Conservation (phyloP, 768 basidiomycete genomes). For the Leccinum subgranulosum region DNA sequence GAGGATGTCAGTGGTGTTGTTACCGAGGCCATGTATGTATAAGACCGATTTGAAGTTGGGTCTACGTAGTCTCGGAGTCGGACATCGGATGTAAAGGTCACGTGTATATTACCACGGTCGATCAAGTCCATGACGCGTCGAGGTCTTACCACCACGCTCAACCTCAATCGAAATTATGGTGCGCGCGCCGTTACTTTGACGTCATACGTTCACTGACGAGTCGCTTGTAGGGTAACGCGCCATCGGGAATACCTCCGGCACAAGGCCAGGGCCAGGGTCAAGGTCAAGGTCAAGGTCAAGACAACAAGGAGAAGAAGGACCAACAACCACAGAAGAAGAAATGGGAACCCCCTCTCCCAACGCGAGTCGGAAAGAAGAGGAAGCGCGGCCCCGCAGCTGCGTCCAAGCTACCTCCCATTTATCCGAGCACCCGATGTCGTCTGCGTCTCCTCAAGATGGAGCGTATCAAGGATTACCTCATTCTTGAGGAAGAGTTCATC, state of each 20-base stretch:
- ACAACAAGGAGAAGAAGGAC: constrained; percentile 46
- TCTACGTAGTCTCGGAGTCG: background rate
- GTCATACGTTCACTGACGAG: constrained; percentile 2
- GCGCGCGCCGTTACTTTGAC: background rate
- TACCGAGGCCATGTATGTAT: constrained; percentile 24
- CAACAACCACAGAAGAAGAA: constrained; percentile 72
- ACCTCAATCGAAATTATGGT: constrained; percentile 23
- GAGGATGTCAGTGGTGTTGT: constrained; percentile 54
- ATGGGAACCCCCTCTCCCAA: constrained; percentile 98
- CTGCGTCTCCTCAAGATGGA: constrained; percentile 95
- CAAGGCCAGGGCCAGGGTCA: constrained; percentile 37
- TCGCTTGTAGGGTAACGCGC: constrained; percentile 63
- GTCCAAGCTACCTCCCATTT: constrained; percentile 89
- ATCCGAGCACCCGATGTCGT: constrained; percentile 92
- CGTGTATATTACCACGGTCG: constrained; percentile 23
- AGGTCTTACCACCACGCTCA: background rate
- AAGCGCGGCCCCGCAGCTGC: constrained; percentile 85
- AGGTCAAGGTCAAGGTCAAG: constrained; percentile 48
- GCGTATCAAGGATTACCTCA: constrained; percentile 95
- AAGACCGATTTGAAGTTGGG: background rate
- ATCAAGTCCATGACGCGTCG: constrained; percentile 50
- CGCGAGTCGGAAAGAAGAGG: constrained; percentile 97
- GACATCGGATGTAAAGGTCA: constrained; percentile 11
- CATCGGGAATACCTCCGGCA: constrained; percentile 51
- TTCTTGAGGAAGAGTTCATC: constrained; percentile 94